Evolutionary conservation across 1,284 basidiomycete genomes (phyloP), one percentile per base, ranked within the genome.

Genomic region (Papiliotrema terrestris): DNA sequence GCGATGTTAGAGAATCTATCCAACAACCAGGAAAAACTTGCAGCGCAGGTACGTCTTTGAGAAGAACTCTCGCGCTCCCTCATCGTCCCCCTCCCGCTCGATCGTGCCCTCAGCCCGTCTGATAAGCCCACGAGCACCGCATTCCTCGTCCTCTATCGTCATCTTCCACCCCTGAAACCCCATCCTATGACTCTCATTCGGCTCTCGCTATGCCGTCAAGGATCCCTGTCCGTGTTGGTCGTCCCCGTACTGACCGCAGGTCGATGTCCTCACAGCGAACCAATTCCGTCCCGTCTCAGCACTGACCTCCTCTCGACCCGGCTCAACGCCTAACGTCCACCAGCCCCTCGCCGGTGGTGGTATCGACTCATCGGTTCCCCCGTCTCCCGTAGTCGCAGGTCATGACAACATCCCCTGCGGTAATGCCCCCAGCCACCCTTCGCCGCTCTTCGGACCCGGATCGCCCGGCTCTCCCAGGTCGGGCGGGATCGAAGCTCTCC

Each of bases 11-110:
- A 68, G 58, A 63, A 65, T 50, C 62, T 73, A 14, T 57, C 62
- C 42, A 57, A 61, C 2, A 71, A 65, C 60, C 71, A 73, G 47
- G 71, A 71, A 45, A 54, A 60, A 49, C 63, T 73, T 25, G 60
- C 69, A 6, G 58, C 58, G 19, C 58, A 71, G 59, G 71, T 73
- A 47, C 25, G 64, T 54, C n/a, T n/a, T n/a, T n/a, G n/a, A n/a
- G n/a, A n/a, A n/a, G n/a, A n/a, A n/a, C n/a, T n/a, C n/a, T n/a
- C n/a, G n/a, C n/a, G n/a, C n/a, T n/a, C n/a, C n/a, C n/a, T n/a
- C n/a, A n/a, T n/a, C n/a, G n/a, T n/a, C n/a, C n/a, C n/a, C n/a
- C n/a, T n/a, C n/a, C n/a, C n/a, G n/a, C n/a, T n/a, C n/a, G n/a
- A n/a, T n/a, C n/a, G n/a, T n/a, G n/a, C n/a, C n/a, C n/a, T n/a